Percentiles rank a stretch among this genome's conserved stretches.
Conservation (phyloP, 2,329 filamentous ascomycete genomes). For the Neopestalotiopsis sp. region DNA sequence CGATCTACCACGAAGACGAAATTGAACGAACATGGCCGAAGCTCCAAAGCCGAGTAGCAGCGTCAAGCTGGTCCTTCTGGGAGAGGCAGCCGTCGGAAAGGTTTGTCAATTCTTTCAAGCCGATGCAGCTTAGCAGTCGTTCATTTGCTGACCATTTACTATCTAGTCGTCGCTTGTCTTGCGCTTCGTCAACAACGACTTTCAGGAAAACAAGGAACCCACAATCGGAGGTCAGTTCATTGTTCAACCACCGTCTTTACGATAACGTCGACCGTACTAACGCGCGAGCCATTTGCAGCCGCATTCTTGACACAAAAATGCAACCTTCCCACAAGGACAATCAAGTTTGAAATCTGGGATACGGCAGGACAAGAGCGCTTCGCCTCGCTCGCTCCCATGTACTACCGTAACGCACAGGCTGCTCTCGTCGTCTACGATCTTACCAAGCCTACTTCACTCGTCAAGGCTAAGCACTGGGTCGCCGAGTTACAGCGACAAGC, state of each 20-base stretch:
- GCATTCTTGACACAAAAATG: slow-evolving; percentile 99
- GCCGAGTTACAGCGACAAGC: slow-evolving; percentile 96
- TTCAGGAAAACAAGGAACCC: slow-evolving; percentile 99
- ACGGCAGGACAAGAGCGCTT: slow-evolving; percentile 98
- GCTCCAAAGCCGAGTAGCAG: slow-evolving; percentile 97
- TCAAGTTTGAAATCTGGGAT: slow-evolving; percentile 97
- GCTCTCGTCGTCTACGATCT: slow-evolving; percentile 98
- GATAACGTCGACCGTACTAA: background rate
- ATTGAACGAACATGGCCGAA: slow-evolving; percentile 70
- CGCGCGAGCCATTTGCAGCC: slow-evolving; percentile 56
- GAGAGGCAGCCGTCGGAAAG: slow-evolving; percentile 98
- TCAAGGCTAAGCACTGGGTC: slow-evolving; percentile 99
- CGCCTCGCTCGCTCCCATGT: slow-evolving; percentile 96
- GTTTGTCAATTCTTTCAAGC: slow-evolving; percentile 51
- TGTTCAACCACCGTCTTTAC: slow-evolving; percentile 15
- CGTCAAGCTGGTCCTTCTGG: slow-evolving; percentile 97
- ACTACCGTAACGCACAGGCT: slow-evolving; percentile 98
- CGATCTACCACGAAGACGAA: background rate
- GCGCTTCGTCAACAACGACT: slow-evolving; percentile 99
- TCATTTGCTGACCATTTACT: background rate
- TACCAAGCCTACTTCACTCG: slow-evolving; percentile 91
- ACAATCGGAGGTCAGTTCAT: slow-evolving; percentile 85
- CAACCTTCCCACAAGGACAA: slow-evolving; percentile 89
- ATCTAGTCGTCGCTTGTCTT: slow-evolving; percentile 90
- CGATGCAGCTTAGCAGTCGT: background rate